These are phyloP conservation scores for Phytophthora brassicae DNA, from an alignment of 352 stramenopile genomes.

Conservation along the genomic window DNA sequence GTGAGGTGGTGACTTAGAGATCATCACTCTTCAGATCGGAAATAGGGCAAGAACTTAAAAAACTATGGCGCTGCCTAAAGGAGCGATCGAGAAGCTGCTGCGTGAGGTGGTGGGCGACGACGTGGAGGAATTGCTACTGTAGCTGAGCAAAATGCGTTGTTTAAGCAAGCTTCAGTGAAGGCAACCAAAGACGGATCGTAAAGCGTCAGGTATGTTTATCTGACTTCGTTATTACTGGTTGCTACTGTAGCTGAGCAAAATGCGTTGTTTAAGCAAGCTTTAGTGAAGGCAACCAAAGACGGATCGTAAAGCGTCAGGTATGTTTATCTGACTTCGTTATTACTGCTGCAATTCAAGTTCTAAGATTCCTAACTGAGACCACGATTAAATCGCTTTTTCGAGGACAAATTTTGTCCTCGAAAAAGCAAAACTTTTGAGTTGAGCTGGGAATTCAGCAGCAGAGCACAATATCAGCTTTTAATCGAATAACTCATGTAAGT, in stretches of 20 bases:
- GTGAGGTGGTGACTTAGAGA: slow-evolving; percentile 18
- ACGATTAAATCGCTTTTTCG: too few species aligned
- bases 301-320: slow-evolving; percentile 51
- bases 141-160: slow-evolving; percentile 72
- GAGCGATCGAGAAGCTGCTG: slow-evolving; percentile 44
- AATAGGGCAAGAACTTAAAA: background rate
- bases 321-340: too few species aligned
- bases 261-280: slow-evolving; percentile 70
- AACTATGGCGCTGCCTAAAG: background rate
- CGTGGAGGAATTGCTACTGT: slow-evolving; percentile 67
- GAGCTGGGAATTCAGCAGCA: background rate
- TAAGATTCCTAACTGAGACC: too few species aligned
- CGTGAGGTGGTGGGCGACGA: slow-evolving; percentile 58
- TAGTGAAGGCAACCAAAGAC: slow-evolving; percentile 53
- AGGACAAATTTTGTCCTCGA: background rate
- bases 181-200: slow-evolving; percentile 69
- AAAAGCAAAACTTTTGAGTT: background rate
- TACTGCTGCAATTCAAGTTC: too few species aligned
- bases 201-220: slow-evolving; percentile 11
- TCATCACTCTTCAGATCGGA: background rate
- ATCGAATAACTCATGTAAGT: slow-evolving; percentile 35
- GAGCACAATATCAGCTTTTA: background rate
- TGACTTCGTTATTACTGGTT: too few species aligned
- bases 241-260: slow-evolving; percentile 57
- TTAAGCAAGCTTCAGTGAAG: slow-evolving; percentile 62